Conservation (phyloP, 2,329 filamentous ascomycete species). For the Teratosphaeria gauchensis region DNA sequence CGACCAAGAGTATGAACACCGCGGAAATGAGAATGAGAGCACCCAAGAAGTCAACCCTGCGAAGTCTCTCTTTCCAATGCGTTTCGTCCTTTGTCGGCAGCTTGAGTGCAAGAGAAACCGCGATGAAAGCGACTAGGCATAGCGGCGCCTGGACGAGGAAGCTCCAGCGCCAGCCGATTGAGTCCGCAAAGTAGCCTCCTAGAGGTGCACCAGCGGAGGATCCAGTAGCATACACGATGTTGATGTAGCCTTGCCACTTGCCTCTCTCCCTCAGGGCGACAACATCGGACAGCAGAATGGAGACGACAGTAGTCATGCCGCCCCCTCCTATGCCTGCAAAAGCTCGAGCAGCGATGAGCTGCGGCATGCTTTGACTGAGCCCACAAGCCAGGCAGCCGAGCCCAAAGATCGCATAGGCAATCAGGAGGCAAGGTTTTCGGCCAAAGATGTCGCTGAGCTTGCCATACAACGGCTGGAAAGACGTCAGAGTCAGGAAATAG, state of each 20-base stretch:
- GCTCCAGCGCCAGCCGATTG: slow-evolving; percentile 67
- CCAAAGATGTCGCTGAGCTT: slow-evolving; percentile 64
- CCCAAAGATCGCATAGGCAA: slow-evolving; percentile 55
- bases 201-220: slow-evolving; percentile 59
- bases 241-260: slow-evolving; percentile 65
- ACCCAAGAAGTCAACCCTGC: slow-evolving; percentile 63
- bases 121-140: slow-evolving; percentile 54
- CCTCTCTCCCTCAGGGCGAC: slow-evolving; percentile 60
- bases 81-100: slow-evolving; percentile 49
- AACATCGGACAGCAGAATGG: slow-evolving; percentile 61
- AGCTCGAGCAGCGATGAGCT: slow-evolving; percentile 57
- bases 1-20: slow-evolving; percentile 56
- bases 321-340: slow-evolving; percentile 59
- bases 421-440: slow-evolving; percentile 55
- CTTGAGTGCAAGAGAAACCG: slow-evolving; percentile 54
- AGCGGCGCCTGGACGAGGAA: slow-evolving; percentile 64
- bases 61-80: slow-evolving; percentile 57
- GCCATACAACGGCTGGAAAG: slow-evolving; percentile 66
- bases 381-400: slow-evolving; percentile 56
- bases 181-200: slow-evolving; percentile 61
- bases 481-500: slow-evolving; percentile 65
- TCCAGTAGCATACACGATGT: slow-evolving; percentile 62
- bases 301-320: slow-evolving; percentile 61
- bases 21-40: slow-evolving; percentile 56
- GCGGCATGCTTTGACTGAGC: slow-evolving; percentile 51